Conservation (phyloP, 129 eudicot species). For the Chrysanthemum lavandulifolium region DNA sequence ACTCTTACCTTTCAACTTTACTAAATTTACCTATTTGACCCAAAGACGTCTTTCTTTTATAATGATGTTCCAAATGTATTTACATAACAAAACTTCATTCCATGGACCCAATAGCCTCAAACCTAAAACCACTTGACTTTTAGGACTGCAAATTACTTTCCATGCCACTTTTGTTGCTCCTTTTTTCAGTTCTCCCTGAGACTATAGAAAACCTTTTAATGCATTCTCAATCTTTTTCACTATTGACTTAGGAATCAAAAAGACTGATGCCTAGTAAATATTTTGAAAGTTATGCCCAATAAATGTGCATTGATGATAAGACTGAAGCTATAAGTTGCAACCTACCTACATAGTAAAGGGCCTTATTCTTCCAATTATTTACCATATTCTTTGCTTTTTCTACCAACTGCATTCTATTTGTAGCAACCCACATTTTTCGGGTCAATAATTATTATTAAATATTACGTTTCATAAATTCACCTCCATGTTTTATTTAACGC, state of each 20-base stretch:
- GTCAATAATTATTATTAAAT: too few relatives aligned
- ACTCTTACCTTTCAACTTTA: neutral
- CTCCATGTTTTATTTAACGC: too few relatives aligned
- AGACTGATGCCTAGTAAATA: too few relatives aligned
- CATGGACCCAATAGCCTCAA: neutral
- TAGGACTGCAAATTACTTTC: neutral
- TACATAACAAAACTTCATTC: neutral
- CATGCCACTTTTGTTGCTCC: neutral
- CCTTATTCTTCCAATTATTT: neutral
- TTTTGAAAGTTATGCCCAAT: too few relatives aligned
- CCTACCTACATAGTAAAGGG: neutral
- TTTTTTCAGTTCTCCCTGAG: neutral
- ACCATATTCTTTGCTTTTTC: neutral
- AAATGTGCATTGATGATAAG: neutral
- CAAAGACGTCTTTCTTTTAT: neutral
- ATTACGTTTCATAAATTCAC: too few relatives aligned
- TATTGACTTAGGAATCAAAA: neutral
- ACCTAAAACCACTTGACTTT: neutral
- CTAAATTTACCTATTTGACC: neutral
- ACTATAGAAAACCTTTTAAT: neutral
- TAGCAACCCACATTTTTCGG: too few relatives aligned
- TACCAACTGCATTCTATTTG: neutral
- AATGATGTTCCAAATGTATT: too few relatives aligned
- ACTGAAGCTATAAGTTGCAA: neutral
- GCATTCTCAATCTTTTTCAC: neutral